Percentiles rank a stretch among this genome's conserved stretches.
These are phyloP conservation scores for Artemisia argyi DNA, from an alignment of 129 eudicot genomes.

Conservation along the genomic window DNA sequence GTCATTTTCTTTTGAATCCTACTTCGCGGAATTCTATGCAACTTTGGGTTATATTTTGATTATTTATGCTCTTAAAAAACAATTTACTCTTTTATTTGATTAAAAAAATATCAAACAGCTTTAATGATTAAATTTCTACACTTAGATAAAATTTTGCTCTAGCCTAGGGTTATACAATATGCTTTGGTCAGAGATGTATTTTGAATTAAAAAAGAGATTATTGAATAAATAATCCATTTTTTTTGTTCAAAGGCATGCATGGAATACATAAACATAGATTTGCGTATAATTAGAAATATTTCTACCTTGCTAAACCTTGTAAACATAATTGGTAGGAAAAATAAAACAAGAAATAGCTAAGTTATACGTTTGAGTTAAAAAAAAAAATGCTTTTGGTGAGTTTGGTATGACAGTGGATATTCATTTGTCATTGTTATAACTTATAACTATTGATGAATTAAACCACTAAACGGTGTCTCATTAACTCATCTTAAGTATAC, in stretches of 20 bases:
- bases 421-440: not conserved
- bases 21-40: slow-evolving; percentile 42
- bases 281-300: not conserved
- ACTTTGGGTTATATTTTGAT: not conserved
- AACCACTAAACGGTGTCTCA: slow-evolving; percentile 9
- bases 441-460: not conserved
- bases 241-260: too few relatives aligned
- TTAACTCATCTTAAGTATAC: not conserved
- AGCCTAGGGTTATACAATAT: too few relatives aligned
- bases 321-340: slow-evolving; percentile 27
- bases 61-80: too few relatives aligned
- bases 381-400: slow-evolving; percentile 23
- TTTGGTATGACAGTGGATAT: slow-evolving; percentile 19
- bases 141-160: too few relatives aligned
- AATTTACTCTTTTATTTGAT: too few relatives aligned
- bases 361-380: too few relatives aligned
- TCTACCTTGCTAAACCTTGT: not conserved
- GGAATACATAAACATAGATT: not conserved
- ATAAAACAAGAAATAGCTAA: not conserved
- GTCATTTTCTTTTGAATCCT: slow-evolving; percentile 18
- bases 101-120: too few relatives aligned
- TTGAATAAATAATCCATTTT: too few relatives aligned
- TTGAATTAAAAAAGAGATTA: too few relatives aligned
- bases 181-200: too few relatives aligned
- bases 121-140: too few relatives aligned